A percentile compares a stretch with the other conserved stretches of the same genome.
These are phyloP conservation scores for Fusarium avenaceum DNA, from an alignment of 2,329 filamentous ascomycete species.

Conservation along the genomic window DNA sequence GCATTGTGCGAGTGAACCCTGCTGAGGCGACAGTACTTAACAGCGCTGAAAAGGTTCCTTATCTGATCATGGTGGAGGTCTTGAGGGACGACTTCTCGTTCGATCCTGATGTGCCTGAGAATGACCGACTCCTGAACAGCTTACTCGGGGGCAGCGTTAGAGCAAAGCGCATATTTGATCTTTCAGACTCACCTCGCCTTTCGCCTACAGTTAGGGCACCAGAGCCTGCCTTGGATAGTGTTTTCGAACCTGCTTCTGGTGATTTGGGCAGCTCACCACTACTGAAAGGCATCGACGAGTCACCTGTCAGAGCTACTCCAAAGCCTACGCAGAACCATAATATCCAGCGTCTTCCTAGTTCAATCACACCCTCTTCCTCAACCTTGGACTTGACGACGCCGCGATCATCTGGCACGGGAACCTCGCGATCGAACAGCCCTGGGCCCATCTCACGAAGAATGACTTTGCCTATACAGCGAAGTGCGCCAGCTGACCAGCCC, in stretches of 20 bases:
- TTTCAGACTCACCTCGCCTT: slow-evolving; percentile 73
- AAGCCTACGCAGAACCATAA: slow-evolving; percentile 52
- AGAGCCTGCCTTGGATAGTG: slow-evolving; percentile 73
- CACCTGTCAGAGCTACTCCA: slow-evolving; percentile 52
- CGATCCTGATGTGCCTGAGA: slow-evolving; percentile 79
- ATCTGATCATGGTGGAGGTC: slow-evolving; percentile 87
- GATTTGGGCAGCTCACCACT: slow-evolving; percentile 82
- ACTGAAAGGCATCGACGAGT: slow-evolving; percentile 70
- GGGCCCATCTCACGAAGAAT: slow-evolving; percentile 67
- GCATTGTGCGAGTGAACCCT: slow-evolving; percentile 85
- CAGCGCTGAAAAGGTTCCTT: slow-evolving; percentile 88
- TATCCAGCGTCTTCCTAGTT: slow-evolving; percentile 71
- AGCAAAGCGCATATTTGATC: slow-evolving; percentile 74
- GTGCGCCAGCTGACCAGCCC: slow-evolving; percentile 74
- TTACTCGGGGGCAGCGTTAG: slow-evolving; percentile 70
- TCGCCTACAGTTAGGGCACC: slow-evolving; percentile 57
- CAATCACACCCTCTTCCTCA: slow-evolving; percentile 71
- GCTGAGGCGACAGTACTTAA: slow-evolving; percentile 88
- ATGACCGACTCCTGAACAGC: slow-evolving; percentile 72
- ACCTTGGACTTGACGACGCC: slow-evolving; percentile 74
- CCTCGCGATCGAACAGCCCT: slow-evolving; percentile 77
- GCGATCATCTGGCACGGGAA: slow-evolving; percentile 76
- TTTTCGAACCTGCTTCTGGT: slow-evolving; percentile 85
- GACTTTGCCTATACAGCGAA: slow-evolving; percentile 69
- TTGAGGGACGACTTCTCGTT: slow-evolving; percentile 86